phyloP scores from a whole-genome alignment of 148 eudicot genomes.

The Rhododendron simsii region DNA sequence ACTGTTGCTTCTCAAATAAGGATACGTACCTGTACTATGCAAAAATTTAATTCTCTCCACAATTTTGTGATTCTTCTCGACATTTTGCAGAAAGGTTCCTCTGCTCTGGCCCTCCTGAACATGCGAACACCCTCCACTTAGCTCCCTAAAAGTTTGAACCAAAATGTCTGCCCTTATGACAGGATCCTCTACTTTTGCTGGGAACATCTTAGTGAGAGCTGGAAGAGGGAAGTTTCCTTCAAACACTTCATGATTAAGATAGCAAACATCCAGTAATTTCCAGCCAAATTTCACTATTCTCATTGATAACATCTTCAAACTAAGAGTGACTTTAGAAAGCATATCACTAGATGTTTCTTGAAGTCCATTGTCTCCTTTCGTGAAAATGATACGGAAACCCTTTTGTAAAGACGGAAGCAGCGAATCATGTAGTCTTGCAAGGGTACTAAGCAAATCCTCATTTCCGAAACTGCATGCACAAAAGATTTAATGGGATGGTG shows the following conservation, averaged over 20 bases:
- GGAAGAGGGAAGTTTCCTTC: constrained; percentile 46
- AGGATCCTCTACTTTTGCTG: constrained; percentile 89
- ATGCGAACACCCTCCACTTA: constrained; percentile 48
- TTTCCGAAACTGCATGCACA: constrained; percentile 60
- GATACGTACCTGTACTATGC: constrained; percentile 47
- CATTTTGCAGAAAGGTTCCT: constrained; percentile 64
- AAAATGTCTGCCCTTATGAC: constrained; percentile 79
- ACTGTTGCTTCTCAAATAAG: neutral
- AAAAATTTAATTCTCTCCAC: constrained; percentile 56
- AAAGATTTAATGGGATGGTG: neutral
- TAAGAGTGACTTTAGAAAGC: constrained; percentile 46
- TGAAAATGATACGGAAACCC: constrained; percentile 62
- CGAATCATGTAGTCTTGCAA: constrained; percentile 76
- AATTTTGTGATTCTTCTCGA: constrained; percentile 53
- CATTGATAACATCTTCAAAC: constrained; percentile 64
- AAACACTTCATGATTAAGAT: constrained; percentile 67
- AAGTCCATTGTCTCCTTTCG: constrained; percentile 24
- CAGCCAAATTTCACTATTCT: constrained; percentile 79
- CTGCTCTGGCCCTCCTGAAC: constrained; percentile 33
- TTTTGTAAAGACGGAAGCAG: constrained; percentile 68
- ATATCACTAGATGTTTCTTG: constrained; percentile 27
- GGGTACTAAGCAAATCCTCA: constrained; percentile 64
- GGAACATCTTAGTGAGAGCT: constrained; percentile 72
- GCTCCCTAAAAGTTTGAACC: constrained; percentile 75
- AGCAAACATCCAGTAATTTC: constrained; percentile 69